Evolutionary conservation across 192 early-diverging fungal genomes (phyloP).

Genomic region (Backusella tuberculispora): DNA sequence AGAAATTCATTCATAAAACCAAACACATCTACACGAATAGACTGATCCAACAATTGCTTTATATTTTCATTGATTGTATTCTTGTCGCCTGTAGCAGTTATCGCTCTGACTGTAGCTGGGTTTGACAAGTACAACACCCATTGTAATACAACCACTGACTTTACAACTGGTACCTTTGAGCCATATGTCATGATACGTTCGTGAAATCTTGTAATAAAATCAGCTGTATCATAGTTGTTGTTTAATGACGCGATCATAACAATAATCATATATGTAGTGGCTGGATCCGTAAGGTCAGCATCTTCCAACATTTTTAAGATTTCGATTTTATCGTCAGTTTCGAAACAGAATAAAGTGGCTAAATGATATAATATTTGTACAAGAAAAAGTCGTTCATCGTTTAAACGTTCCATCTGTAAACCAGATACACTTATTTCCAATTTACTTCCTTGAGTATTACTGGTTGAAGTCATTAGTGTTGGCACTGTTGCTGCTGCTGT

Average conservation of each 20-base stretch:
- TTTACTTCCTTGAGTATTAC: constrained; percentile 5
- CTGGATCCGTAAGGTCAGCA: constrained; percentile 26
- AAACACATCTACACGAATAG: constrained; percentile 59
- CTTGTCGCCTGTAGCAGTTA: no score
- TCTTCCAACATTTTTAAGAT: constrained; percentile 43
- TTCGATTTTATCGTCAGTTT: constrained; percentile 39
- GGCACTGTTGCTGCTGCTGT: constrained; percentile 35
- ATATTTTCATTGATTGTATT: constrained; percentile 28
- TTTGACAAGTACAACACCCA: constrained; percentile 51
- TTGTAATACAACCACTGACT: constrained; percentile 56
- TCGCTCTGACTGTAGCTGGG: constrained; percentile 44
- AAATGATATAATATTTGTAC: constrained; percentile 49
- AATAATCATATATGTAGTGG: constrained; percentile 30
- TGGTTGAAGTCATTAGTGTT: neutral
- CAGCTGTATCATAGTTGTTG: constrained; percentile 10
- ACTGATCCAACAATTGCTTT: constrained; percentile 57
- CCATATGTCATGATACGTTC: constrained; percentile 13
- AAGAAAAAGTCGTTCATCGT: constrained; percentile 45
- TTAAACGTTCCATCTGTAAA: constrained; percentile 44
- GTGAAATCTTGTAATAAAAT: constrained; percentile 34
- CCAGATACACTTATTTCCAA: constrained; percentile 46
- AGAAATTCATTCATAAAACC: constrained; percentile 68
- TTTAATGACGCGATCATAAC: constrained; percentile 37
- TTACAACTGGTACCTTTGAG: constrained; percentile 38
- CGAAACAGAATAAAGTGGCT: constrained; percentile 43